Percentiles rank a stretch among this genome's conserved stretches.
Evolutionary conservation across 2,329 filamentous ascomycete genomes (phyloP).

Genomic region (Alternaria burnsii): DNA sequence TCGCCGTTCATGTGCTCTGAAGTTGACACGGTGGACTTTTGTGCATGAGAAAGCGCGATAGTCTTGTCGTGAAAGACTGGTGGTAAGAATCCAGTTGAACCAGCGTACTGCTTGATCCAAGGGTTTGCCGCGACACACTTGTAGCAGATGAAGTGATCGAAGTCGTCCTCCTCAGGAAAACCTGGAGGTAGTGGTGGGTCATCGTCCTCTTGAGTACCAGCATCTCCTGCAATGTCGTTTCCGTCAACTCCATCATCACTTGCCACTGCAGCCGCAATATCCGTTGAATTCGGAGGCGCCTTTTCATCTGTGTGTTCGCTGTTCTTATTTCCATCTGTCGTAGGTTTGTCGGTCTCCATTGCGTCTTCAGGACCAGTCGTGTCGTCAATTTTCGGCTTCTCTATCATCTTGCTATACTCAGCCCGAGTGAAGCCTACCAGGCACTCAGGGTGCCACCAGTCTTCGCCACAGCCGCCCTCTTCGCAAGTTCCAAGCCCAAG

Average conservation of each 20-base stretch:
- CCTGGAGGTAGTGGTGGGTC: slow-evolving; percentile 78
- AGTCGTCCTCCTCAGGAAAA: slow-evolving; percentile 88
- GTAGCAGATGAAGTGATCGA: slow-evolving; percentile 91
- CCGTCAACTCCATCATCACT: slow-evolving; percentile 38
- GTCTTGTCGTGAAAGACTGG: slow-evolving; percentile 67
- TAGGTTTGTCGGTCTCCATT: slow-evolving; percentile 17
- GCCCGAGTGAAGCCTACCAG: slow-evolving; percentile 80
- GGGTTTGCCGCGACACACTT: slow-evolving; percentile 88
- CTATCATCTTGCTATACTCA: slow-evolving; percentile 66
- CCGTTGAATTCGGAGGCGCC: slow-evolving; percentile 21
- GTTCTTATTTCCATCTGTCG: slow-evolving; percentile 4
- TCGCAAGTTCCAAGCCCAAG: slow-evolving; percentile 81
- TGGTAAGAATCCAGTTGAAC: slow-evolving; percentile 78
- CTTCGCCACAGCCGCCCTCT: slow-evolving; percentile 90
- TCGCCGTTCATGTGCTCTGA: slow-evolving; percentile 34
- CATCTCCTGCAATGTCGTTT: slow-evolving; percentile 54
- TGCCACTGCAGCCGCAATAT: slow-evolving; percentile 28
- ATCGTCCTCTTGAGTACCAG: slow-evolving; percentile 63
- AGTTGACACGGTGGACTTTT: slow-evolving; percentile 7
- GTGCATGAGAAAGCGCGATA: slow-evolving; percentile 22
- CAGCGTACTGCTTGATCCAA: slow-evolving; percentile 91
- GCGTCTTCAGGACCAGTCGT: slow-evolving; percentile 18
- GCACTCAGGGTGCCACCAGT: slow-evolving; percentile 97
- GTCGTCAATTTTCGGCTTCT: slow-evolving; percentile 33
- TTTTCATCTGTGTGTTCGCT: slow-evolving; percentile 19